Evolutionary conservation across 805 yeast genomes (phyloP), one percentile per base, ranked within the genome.

Genomic region (Saccharomycopsis capsularis): DNA sequence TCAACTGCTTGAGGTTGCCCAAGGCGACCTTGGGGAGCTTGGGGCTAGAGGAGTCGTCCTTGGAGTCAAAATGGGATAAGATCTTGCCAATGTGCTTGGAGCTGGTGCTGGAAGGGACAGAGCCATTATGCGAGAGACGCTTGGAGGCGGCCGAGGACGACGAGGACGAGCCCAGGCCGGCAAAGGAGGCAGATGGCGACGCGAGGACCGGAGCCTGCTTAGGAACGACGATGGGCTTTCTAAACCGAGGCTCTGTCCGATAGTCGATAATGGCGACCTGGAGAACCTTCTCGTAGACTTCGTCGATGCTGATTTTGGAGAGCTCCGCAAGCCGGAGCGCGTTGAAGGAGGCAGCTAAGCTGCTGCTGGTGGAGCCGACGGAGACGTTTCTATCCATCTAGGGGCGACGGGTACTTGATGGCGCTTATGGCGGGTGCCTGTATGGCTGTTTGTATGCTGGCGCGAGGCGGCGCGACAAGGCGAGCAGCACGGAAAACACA

Each of bases 231-330:
- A 46, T 42, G n/a, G 67, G 67, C 15, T 66, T 68, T 45, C 72
- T 63, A 64, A 81, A 82, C 34, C 87, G 63, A 2, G 85, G 85
- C 61, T 81, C 87, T 50, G 73, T 77, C 47, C 75, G 65, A 57
- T 83, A 81, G 42, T 79, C 82, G 18, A 84, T 60, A 11, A 84
- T 61, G 2, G 82, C 60, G 4, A 79, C 63, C 56, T 80, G 78
- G 41, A 83, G 58, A 1, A 81, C 70, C 27, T 74, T 69, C 42
- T 71, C 70, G 55, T 82, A 82, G 2, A 79, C 63, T 27, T 64
- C 68, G 22, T 21, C n/a, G 16, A 24, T 7, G 7, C 19, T 13
- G 19, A 34, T 16, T 18, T 34, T 34, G 7, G 15, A 9, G 15
- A 16, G 7, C 7, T 34, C 38, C 7, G 38, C 13, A 6, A 34